Evolutionary conservation across 2,329 filamentous ascomycete genomes (phyloP), one percentile per base, ranked within the genome.

Genomic region (Monosporascus sp.): DNA sequence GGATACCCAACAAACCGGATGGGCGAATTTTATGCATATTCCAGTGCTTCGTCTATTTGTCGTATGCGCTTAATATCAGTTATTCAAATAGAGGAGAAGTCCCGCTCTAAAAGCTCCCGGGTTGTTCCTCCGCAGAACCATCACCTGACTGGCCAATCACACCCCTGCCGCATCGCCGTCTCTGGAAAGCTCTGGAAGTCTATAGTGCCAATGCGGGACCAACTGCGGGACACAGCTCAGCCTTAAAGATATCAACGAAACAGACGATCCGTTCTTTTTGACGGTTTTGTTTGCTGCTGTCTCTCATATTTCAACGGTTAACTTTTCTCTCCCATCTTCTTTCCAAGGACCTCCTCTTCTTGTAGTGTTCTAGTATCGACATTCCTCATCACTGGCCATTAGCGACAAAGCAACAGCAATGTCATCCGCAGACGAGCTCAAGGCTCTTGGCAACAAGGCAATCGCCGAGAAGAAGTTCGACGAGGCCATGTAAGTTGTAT

Each of bases 371-470:
- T 19, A 52, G 22, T 40, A 37, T n/a, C 46, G 17, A 43, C 45
- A 24, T 7, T 31, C 19, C 20, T 19, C 26, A 16, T 37, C 24
- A 48, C 3, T 38, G 40, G 34, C 26, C 17, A n/a, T 41, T 51
- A 36, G 36, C 38, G 50, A 17, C 17, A 53, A n/a, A 36, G 19
- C 48, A 45, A 48, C 52, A 56, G 60, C 53, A 51, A 85, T 84
- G 82, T 73, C 81, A 65, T 81, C 80, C 57, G 83, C 83, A 64
- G 84, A 87, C 72, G 83, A 93, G 83, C 85, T 99, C 67, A 99
- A 99, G 81, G 91, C 92, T 68, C 88, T 94, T 71, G 94, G 93
- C 79, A 99, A 99, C 82, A 96, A 96, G 81, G 92, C 95, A 75
- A 99, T 99, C 74, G 88, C 91, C 61, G 91, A 90, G 59, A 97